Evolutionary conservation across 805 yeast species (phyloP), one percentile per base, ranked within the genome.

Genomic region (Hanseniaspora valbyensis): DNA sequence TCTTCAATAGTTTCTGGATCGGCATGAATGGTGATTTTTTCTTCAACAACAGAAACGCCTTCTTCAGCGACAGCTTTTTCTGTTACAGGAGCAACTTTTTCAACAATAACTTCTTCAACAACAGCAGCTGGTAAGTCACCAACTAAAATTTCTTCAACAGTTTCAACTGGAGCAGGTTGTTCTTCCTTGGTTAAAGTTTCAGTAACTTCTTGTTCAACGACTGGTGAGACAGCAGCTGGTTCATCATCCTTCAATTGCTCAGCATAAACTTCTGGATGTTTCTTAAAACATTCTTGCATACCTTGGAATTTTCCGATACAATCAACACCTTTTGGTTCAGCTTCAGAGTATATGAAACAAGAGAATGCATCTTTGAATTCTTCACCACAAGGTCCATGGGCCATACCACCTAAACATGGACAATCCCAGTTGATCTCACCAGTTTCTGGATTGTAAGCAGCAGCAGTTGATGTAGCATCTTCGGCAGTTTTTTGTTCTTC

Each of bases 341-440:
- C 81, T 60, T 82, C 86, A 6, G 96, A 88, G 71, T 83, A 88
- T 39, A 92, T 90, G 62, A 92, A 92, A 66, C 98, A 92, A 9
- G 95, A 75, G 66, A 92, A 92, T 0, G 98, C 97, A 49, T 77
- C 87, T 69, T 85, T 87, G 73, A 87, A 87, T 69, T 88, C 95
- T 59, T 81, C 89, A 52, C 98, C 98, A 70, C 98, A 92, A 51
- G 98, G 97, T 0, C 98, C 98, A 57, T 89, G 75, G 29, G 98
- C 97, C 96, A 92, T 87, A 38, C 98, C 98, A 30, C 97, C 98
- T 44, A 92, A 72, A 67, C 97, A 90, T n/a, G 98, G 97, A 67
- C 98, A 92, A 63, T 92, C 97, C 98, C 98, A 92, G 77, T 92
- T 90, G 69, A 92, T 92, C 65, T 90, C 97, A 28, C 98, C 98